Evolutionary conservation across 2,329 filamentous ascomycete genomes (phyloP).

Genomic region (Aspergillus hiratsukae): DNA sequence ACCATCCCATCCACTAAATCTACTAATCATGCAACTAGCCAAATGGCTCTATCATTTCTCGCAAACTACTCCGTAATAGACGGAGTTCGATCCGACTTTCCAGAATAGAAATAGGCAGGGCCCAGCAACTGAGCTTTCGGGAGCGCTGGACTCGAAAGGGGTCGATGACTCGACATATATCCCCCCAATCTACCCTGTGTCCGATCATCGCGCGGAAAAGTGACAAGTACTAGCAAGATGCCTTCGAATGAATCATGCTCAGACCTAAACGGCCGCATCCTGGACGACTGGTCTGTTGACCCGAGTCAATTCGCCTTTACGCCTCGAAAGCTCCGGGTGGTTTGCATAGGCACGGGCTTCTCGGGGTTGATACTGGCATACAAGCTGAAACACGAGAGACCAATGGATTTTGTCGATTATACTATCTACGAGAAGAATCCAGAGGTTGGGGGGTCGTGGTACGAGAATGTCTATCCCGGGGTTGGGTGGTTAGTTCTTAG

Average conservation of each 20-base stretch:
- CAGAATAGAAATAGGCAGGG: no score
- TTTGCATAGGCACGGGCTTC: constrained; percentile 25
- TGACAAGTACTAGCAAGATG: neutral
- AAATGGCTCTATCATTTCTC: no score
- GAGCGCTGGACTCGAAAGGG: no score
- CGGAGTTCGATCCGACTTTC: no score
- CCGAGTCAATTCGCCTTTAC: constrained; percentile 7
- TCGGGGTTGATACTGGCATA: constrained; percentile 38
- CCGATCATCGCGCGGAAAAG: no score
- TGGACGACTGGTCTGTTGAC: constrained; percentile 2
- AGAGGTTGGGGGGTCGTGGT: constrained; percentile 25
- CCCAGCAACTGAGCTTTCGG: no score
- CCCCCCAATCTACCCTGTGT: no score
- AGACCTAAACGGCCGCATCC: neutral
- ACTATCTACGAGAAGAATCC: constrained; percentile 22
- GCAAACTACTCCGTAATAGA: no score
- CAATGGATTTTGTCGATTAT: constrained; percentile 11
- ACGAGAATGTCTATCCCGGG: constrained; percentile 26
- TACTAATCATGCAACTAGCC: no score
- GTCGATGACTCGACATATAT: no score
- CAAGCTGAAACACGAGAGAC: constrained; percentile 34
- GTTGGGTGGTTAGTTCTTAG: constrained; percentile 21
- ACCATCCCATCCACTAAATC: no score
- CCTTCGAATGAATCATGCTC: neutral
- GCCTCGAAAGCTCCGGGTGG: constrained; percentile 13